phyloP scores from a whole-genome alignment of 768 basidiomycete genomes.

The Crassisporium funariophilum region DNA sequence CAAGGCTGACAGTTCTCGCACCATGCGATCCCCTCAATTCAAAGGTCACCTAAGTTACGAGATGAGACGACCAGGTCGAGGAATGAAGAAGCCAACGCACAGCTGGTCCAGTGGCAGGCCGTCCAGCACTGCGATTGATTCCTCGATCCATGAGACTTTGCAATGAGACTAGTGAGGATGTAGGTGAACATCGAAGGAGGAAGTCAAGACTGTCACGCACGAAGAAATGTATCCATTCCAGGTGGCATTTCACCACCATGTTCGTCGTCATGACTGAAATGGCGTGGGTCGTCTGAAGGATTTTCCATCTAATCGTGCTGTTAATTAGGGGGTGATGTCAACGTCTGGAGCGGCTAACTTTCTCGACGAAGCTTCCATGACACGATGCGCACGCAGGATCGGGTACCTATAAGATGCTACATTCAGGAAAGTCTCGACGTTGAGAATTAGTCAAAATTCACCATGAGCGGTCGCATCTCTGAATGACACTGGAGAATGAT shows the following conservation, averaged over 20 bases:
- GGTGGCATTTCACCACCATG: conserved; percentile 33
- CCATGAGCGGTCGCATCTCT: conserved; percentile 89
- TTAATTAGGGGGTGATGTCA: conserved; percentile 14
- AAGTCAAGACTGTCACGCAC: conserved; percentile 34
- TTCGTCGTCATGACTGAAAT: conserved; percentile 47
- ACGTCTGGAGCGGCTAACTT: conserved; percentile 40
- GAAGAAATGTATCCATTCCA: conserved; percentile 49
- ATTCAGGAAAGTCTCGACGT: conserved; percentile 3
- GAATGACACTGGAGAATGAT: conserved; percentile 67
- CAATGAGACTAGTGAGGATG: conserved; percentile 30
- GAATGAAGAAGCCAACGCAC: conserved; percentile 11
- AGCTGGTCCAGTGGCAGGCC: conserved; percentile 16
- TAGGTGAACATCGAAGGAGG: not conserved
- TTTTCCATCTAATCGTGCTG: conserved; percentile 63
- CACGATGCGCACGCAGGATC: conserved; percentile 86
- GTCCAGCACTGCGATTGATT: conserved; percentile 18
- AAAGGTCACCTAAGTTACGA: conserved; percentile 24
- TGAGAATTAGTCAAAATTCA: conserved; percentile 34
- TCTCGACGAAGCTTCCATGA: conserved; percentile 81
- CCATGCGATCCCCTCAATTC: conserved; percentile 28
- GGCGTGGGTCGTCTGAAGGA: conserved; percentile 72
- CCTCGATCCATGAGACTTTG: conserved; percentile 40
- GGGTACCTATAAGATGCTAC: conserved; percentile 53
- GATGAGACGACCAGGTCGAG: not conserved
- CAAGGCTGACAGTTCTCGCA: conserved; percentile 27